Conservation (phyloP, 345 rosid genomes). For the Syzygium aqueum region DNA sequence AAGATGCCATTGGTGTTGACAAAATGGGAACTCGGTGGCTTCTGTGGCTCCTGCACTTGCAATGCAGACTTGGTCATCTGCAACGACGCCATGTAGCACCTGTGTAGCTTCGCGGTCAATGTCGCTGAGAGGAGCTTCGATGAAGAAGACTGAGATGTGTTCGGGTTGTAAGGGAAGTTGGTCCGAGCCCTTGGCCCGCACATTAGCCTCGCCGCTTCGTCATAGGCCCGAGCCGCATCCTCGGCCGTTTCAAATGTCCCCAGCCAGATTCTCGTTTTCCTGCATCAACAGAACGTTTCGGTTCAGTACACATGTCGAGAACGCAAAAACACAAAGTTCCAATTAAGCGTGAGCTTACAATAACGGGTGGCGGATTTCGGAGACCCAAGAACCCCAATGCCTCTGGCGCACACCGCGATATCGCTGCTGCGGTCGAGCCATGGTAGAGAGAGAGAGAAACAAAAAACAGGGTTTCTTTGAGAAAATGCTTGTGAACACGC, state of each 20-base stretch:
- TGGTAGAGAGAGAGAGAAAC: background rate
- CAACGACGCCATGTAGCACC: slow-evolving; percentile 93
- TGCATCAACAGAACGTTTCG: slow-evolving; percentile 21
- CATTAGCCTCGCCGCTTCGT: slow-evolving; percentile 98
- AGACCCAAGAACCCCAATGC: slow-evolving; percentile 99
- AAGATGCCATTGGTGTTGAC: slow-evolving; percentile 11
- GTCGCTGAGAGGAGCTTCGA: slow-evolving; percentile 91
- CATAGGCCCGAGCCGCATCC: slow-evolving; percentile 93
- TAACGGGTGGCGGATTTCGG: slow-evolving; percentile 95
- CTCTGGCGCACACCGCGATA: slow-evolving; percentile 95
- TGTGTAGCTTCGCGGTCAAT: slow-evolving; percentile 79
- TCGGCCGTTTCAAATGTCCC: slow-evolving; percentile 98
- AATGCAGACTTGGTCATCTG: slow-evolving; percentile 61
- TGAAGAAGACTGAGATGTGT: slow-evolving; percentile 50
- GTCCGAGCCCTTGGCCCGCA: slow-evolving; percentile 93
- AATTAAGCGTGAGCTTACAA: slow-evolving; percentile 32
- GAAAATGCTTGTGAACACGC: slow-evolving; percentile 35
- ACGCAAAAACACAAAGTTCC: background rate
- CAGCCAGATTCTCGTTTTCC: slow-evolving; percentile 96
- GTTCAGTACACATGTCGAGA: background rate
- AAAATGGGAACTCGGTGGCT: slow-evolving; percentile 12
- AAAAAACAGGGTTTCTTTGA: slow-evolving; percentile 4
- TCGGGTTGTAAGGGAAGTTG: slow-evolving; percentile 83
- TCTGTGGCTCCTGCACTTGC: slow-evolving; percentile 10
- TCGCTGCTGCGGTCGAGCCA: slow-evolving; percentile 97